Percentiles rank a stretch among this genome's conserved stretches.
Conservation (phyloP, 2,329 filamentous ascomycete genomes). For the Botryotinia calthae region DNA sequence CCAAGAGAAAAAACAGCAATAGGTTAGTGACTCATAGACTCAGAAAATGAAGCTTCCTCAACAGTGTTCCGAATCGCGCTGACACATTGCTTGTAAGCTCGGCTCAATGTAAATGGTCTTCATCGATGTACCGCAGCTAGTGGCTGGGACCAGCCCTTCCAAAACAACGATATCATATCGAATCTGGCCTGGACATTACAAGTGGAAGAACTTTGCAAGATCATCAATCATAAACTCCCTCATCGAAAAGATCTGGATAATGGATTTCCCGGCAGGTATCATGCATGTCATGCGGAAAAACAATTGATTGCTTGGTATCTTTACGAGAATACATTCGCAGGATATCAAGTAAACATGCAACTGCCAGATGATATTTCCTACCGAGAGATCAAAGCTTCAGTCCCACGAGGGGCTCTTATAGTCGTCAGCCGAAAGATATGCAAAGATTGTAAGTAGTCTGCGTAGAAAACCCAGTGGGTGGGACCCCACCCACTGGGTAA, state of each 20-base stretch:
- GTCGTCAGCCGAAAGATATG: neutral
- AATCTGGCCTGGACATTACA: neutral
- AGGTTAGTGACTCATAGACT: neutral
- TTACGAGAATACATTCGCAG: neutral
- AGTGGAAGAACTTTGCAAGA: neutral
- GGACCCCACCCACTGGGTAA: too few relatives aligned
- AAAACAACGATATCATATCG: neutral
- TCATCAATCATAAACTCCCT: neutral
- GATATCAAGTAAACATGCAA: neutral
- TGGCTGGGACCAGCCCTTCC: neutral
- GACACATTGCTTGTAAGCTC: neutral
- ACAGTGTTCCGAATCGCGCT: neutral
- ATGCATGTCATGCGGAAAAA: neutral
- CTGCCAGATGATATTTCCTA: neutral
- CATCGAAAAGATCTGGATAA: neutral
- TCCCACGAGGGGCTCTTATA: neutral
- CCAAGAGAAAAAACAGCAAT: neutral
- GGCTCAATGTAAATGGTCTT: neutral
- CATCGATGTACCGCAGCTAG: neutral
- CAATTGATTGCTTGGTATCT: neutral
- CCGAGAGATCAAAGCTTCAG: neutral
- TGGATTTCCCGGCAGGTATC: neutral
- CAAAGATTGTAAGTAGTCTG: neutral
- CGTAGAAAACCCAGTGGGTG: too few relatives aligned
- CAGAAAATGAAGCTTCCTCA: too few relatives aligned